phyloP scores from a whole-genome alignment of 1,139 yeast genomes.

The Debaryomyces subglobosus region DNA sequence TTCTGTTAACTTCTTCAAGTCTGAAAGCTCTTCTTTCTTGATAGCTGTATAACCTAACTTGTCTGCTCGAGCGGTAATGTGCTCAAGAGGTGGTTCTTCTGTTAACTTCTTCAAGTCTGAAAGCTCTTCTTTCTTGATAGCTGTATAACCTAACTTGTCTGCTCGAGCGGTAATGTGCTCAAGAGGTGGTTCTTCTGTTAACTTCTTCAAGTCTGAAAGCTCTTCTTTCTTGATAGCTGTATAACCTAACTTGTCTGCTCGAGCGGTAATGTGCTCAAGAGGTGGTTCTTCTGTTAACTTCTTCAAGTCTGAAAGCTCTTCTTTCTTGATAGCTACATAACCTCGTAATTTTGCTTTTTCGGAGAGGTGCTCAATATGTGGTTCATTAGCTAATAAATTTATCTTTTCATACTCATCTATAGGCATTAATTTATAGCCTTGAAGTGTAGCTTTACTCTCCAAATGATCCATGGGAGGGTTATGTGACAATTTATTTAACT shows the following conservation, averaged over 20 bases:
- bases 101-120: conserved; percentile 15
- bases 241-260: no score
- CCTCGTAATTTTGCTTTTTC: no score
- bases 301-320: conserved; percentile 19
- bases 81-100: conserved; percentile 24
- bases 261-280: conserved; percentile 16
- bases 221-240: conserved; percentile 9
- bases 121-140: conserved; percentile 14
- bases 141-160: conserved; percentile 7
- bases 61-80: conserved; percentile 18
- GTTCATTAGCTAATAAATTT: conserved; percentile 19
- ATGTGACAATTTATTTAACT: conserved; percentile 19
- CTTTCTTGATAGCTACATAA: conserved; percentile 6
- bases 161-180: conserved; percentile 20
- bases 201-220: conserved; percentile 19
- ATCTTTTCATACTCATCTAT: conserved; percentile 16
- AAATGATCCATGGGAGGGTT: conserved; percentile 22
- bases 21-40: conserved; percentile 12
- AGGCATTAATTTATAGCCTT: conserved; percentile 12
- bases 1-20: conserved; percentile 16
- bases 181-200: conserved; percentile 26
- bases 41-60: conserved; percentile 12
- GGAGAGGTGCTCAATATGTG: conserved; percentile 19
- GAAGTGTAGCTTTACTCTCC: conserved; percentile 16
- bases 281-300: conserved; percentile 27